These are phyloP conservation scores for Rhizopus delemar DNA, from an alignment of 371 early-diverging fungal species.

Conservation along the genomic window DNA sequence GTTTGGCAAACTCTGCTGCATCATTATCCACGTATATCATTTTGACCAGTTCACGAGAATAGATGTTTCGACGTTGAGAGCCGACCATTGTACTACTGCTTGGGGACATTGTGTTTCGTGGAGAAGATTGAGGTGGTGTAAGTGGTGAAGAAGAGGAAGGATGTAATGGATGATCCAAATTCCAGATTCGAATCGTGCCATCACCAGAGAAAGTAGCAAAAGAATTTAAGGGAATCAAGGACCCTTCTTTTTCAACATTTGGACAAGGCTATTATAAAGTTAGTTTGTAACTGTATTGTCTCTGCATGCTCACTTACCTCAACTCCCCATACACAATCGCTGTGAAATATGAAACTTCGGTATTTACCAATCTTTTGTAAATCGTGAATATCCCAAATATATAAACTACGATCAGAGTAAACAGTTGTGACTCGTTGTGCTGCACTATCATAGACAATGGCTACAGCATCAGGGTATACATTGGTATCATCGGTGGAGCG, in stretches of 20 bases:
- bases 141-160: slow-evolving; percentile 16
- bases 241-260: slow-evolving; percentile 10
- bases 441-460: slow-evolving; percentile 51
- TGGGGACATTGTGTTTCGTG: slow-evolving; percentile 23
- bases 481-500: slow-evolving; percentile 26
- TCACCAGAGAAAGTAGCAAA: slow-evolving; percentile 82
- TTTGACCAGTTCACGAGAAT: slow-evolving; percentile 61
- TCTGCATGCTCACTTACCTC: slow-evolving; percentile 54
- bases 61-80: slow-evolving; percentile 54
- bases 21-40: slow-evolving; percentile 59
- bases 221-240: slow-evolving; percentile 59
- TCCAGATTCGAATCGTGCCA: slow-evolving; percentile 84
- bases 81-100: slow-evolving; percentile 32
- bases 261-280: slow-evolving; percentile 30
- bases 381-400: slow-evolving; percentile 78
- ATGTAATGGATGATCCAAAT: slow-evolving; percentile 44
- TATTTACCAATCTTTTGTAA: slow-evolving; percentile 62
- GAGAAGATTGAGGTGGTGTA: slow-evolving; percentile 13
- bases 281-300: no score
- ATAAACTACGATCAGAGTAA: slow-evolving; percentile 75
- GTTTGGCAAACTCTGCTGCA: slow-evolving; percentile 45
- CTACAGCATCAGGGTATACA: slow-evolving; percentile 65
- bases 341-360: slow-evolving; percentile 72
- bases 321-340: slow-evolving; percentile 85
- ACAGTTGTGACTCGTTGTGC: slow-evolving; percentile 56